These are phyloP conservation scores for Larix sibirica DNA, from an alignment of 83 land plant species.

Conservation along the genomic window DNA sequence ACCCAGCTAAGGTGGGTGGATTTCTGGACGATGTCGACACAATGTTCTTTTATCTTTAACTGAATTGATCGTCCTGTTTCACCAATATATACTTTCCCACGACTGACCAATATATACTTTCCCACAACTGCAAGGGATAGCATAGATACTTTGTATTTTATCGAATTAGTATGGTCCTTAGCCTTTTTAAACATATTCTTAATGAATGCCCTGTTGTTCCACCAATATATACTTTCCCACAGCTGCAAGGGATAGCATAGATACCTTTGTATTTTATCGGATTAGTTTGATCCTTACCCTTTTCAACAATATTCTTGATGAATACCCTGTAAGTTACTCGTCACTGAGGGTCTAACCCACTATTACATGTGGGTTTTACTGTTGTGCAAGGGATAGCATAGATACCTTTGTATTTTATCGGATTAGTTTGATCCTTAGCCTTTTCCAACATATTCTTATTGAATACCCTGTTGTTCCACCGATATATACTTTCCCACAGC, in stretches of 20 bases:
- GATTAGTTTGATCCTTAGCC: not conserved
- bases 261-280: not conserved
- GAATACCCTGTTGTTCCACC: too few species aligned
- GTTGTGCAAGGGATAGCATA: too few species aligned
- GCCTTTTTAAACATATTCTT: not conserved
- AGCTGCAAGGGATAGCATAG: not conserved
- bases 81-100: not conserved
- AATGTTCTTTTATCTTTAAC: not conserved
- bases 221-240: too few species aligned
- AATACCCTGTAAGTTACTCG: too few species aligned
- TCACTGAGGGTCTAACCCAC: too few species aligned
- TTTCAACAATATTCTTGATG: not conserved
- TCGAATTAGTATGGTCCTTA: not conserved
- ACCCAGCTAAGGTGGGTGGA: not conserved
- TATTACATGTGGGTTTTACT: too few species aligned
- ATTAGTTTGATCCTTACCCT: not conserved
- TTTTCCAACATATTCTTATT: not conserved
- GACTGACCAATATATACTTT: not conserved
- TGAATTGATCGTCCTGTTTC: not conserved
- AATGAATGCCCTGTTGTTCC: too few species aligned
- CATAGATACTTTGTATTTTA: too few species aligned
- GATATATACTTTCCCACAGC: too few species aligned
- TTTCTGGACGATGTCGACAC: not conserved
- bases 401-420: not conserved
- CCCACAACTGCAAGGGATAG: not conserved